Conservation (phyloP, 2,329 filamentous ascomycete genomes). For the Botryotinia globosa region DNA sequence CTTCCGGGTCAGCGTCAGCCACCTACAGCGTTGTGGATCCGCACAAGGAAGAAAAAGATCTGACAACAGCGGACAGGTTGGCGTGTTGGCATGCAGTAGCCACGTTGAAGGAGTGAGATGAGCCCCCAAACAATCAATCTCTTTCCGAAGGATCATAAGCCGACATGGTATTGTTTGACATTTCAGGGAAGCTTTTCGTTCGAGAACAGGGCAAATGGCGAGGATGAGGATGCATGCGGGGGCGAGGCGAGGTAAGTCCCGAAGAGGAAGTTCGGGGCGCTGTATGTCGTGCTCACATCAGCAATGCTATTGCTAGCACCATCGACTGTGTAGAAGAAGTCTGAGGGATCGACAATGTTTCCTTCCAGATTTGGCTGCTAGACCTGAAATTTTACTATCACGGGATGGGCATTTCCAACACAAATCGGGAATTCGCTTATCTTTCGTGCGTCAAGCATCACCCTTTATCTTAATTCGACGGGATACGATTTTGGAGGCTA, state of each 20-base stretch:
- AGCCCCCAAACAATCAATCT: neutral
- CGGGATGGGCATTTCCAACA: neutral
- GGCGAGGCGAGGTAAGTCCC: neutral
- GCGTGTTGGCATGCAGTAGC: neutral
- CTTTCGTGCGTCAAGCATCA: neutral
- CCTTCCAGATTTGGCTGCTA: too few relatives aligned
- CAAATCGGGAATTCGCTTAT: neutral
- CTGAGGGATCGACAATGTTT: neutral
- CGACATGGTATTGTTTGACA: neutral
- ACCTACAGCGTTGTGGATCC: neutral
- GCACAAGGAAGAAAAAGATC: neutral
- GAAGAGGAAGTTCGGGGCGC: neutral
- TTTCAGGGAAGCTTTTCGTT: neutral
- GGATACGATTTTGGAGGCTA: neutral
- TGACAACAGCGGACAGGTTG: slow-evolving; percentile 1
- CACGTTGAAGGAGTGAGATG: slow-evolving; percentile 1
- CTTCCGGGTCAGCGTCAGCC: neutral
- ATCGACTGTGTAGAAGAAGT: neutral
- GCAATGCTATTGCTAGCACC: slow-evolving; percentile 7
- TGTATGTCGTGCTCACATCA: neutral
- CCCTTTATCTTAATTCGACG: neutral
- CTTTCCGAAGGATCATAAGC: neutral
- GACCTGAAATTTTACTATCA: neutral
- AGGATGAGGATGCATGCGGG: neutral
- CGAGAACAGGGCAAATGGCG: neutral